These are phyloP conservation scores for Phialophora expanda DNA, from an alignment of 2,329 filamentous ascomycete genomes.

Conservation along the genomic window DNA sequence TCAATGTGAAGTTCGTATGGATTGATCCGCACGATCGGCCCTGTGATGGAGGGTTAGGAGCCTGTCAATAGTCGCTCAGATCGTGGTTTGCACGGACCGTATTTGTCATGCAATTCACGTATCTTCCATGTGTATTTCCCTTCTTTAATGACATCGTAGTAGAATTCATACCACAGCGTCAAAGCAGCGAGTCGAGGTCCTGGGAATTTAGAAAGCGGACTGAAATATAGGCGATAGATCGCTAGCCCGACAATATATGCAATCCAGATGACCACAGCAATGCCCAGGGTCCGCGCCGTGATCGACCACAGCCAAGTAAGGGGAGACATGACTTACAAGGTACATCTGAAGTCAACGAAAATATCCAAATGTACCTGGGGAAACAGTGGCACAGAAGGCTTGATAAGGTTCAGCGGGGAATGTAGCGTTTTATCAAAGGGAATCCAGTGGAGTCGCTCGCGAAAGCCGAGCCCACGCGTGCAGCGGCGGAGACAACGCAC, in stretches of 20 bases:
- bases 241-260: constrained; percentile 27
- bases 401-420: no score
- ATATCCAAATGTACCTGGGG: no score
- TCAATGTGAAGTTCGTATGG: constrained; percentile 46
- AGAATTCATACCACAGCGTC: constrained; percentile 43
- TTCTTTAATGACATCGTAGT: constrained; percentile 42
- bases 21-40: constrained; percentile 46
- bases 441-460: no score
- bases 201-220: constrained; percentile 43
- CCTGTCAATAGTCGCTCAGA: not conserved
- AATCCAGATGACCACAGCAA: constrained; percentile 8
- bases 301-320: not conserved
- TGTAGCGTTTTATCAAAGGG: no score
- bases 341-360: no score
- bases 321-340: not conserved
- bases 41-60: constrained; percentile 21
- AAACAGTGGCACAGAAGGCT: no score
- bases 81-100: constrained; percentile 26
- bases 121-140: constrained; percentile 46
- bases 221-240: constrained; percentile 43
- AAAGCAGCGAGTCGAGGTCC: constrained; percentile 44
- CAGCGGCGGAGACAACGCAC: no score
- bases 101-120: constrained; percentile 44
- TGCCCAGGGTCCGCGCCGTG: not conserved
- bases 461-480: no score